Evolutionary conservation across 2,329 filamentous ascomycete species (phyloP).

Genomic region (Colletotrichum horii): DNA sequence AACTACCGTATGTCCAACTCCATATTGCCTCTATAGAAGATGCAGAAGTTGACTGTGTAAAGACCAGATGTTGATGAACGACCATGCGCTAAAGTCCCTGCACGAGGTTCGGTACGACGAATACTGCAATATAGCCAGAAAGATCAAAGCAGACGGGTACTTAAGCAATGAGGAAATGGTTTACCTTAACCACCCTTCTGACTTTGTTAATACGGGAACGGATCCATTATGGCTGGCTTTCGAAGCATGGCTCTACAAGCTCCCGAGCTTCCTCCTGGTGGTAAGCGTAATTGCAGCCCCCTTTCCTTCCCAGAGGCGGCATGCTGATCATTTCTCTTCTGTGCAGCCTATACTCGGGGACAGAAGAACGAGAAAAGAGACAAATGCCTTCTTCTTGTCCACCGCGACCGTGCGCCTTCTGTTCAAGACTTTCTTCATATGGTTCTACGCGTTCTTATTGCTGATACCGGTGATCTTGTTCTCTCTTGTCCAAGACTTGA

Average conservation of each 20-base stretch:
- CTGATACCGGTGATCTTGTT: neutral
- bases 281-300: neutral
- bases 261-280: neutral
- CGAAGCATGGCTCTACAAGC: neutral
- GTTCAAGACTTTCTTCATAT: neutral
- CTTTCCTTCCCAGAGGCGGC: neutral
- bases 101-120: neutral
- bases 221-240: neutral
- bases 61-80: neutral
- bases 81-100: neutral
- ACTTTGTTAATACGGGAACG: neutral
- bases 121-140: neutral
- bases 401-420: neutral
- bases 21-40: neutral
- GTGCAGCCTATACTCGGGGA: neutral
- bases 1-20: neutral
- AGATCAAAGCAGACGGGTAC: neutral
- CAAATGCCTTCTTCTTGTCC: neutral
- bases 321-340: accelerated
- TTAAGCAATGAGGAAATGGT: neutral
- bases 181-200: neutral
- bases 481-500: neutral
- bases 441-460: neutral
- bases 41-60: neutral
- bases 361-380: neutral